phyloP scores from a whole-genome alignment of 129 eudicot genomes.

The Artemisia tridentata region DNA sequence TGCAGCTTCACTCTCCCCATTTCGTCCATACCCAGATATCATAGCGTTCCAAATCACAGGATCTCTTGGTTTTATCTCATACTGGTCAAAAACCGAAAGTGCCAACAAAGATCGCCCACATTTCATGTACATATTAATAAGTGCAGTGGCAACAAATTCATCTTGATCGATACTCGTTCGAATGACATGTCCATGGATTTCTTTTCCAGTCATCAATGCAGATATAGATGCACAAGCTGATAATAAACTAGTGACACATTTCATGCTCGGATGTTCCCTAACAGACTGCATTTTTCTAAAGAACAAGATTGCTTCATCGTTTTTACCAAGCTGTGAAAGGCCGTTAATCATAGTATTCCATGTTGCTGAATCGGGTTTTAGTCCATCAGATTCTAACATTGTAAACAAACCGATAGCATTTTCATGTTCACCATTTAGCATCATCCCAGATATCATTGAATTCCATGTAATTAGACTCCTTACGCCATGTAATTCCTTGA shows the following conservation, averaged over 20 bases:
- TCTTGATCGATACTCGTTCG: constrained; percentile 41
- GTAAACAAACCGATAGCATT: constrained; percentile 49
- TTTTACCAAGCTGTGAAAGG: constrained; percentile 50
- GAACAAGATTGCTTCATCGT: constrained; percentile 50
- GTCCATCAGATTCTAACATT: constrained; percentile 46
- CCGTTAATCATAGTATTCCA: constrained; percentile 91
- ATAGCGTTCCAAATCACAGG: constrained; percentile 90
- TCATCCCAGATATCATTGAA: constrained; percentile 70
- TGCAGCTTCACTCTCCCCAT: constrained; percentile 61
- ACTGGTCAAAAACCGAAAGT: constrained; percentile 46
- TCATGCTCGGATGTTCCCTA: constrained; percentile 34
- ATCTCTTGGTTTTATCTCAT: constrained; percentile 44
- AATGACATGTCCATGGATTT: constrained; percentile 61
- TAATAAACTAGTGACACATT: constrained; percentile 58
- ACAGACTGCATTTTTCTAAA: constrained; percentile 58
- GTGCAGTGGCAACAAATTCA: constrained; percentile 59
- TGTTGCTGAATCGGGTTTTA: constrained; percentile 75
- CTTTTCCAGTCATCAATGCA: constrained; percentile 44
- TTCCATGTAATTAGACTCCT: constrained; percentile 80
- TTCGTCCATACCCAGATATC: constrained; percentile 86
- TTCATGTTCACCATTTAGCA: constrained; percentile 61
- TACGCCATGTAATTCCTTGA: constrained; percentile 40
- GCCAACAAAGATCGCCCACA: constrained; percentile 55
- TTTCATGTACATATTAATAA: constrained; percentile 85
- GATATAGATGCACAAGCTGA: constrained; percentile 59